Base-by-base conservation (phyloP, 345 rosid species). In the Eucalyptus cladocalyx region DNA sequence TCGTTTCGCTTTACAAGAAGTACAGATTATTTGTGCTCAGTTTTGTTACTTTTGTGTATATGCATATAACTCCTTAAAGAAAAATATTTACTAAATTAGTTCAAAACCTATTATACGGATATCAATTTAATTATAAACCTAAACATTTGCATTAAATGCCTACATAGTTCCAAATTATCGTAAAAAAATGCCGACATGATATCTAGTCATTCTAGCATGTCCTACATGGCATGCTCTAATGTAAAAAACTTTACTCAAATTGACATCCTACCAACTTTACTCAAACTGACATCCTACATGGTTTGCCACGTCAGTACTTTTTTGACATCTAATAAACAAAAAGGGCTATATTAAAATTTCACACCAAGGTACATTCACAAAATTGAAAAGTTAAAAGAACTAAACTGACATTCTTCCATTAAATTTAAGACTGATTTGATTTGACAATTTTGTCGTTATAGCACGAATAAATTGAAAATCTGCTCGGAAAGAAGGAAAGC, bases 41-140 rank as follows among this genome's bases (percentile, higher is more conserved):
- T 72, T 72, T 37, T 72, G 45, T 37, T 34, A 34, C 19, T n/a
- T 4, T 32, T 65, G 40, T n/a, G 76, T 8, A 16, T 15, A 8
- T 15, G 34, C 40, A n/a, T n/a, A 16, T 7, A 4, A 65, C 37
- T 65, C 37, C 3, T 15, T n/a, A 65, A n/a, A n/a, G 21, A 65
- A 0, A 15, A n/a, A 1, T n/a, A n/a, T n/a, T 65, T 65, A 0
- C 76, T 5, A 65, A n/a, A 65, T n/a, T n/a, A 8, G 6, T n/a
- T 8, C 10, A 65, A 65, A 13, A 30, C 19, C 0, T 15, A n/a
- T 30, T 30, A 14, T 14, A 7, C 0, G 0, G 2, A 62, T 62
- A 4, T 30, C 5, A 62, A 14, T 62, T 62, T 0, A 62, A 7
- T 30, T 16, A 62, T 51, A 51, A 51, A 51, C 21, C 3, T n/a